Conservation (phyloP, 75 land plant genomes). For the Cryptomeria japonica region DNA sequence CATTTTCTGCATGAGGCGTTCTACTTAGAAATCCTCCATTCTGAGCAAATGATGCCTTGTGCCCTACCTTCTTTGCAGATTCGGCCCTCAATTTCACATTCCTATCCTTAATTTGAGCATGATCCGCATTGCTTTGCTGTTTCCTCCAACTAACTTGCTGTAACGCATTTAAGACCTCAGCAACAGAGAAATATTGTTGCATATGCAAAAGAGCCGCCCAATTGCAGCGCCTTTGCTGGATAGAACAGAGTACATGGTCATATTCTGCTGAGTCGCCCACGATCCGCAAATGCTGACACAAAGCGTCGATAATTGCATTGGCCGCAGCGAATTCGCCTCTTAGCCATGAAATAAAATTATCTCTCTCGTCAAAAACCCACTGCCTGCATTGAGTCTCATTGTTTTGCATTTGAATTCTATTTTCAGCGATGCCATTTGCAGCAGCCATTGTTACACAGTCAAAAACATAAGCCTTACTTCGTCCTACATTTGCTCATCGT, state of each 20-base stretch:
- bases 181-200: conserved; percentile 79
- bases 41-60: conserved; percentile 2
- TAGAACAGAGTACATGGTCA: conserved; percentile 42
- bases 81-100: not conserved
- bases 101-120: not conserved
- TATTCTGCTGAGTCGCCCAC: conserved; percentile 67
- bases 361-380: conserved; percentile 54
- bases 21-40: not conserved
- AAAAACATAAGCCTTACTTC: not conserved
- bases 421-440: conserved; percentile 23
- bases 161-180: conserved; percentile 52
- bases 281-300: conserved; percentile 64
- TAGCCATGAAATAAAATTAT: conserved; percentile 72
- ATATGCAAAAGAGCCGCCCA: conserved; percentile 73
- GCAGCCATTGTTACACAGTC: conserved; percentile 29
- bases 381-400: conserved; percentile 14
- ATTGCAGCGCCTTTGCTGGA: conserved; percentile 69
- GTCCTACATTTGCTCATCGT: not conserved
- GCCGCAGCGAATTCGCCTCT: conserved; percentile 82
- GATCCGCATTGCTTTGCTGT: conserved; percentile 22
- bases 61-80: not conserved
- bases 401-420: conserved; percentile 2
- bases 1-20: not conserved
- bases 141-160: conserved; percentile 59
- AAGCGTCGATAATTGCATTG: conserved; percentile 76